Evolutionary conservation across 345 rosid species (phyloP).

Genomic region (Syzygium jambos): DNA sequence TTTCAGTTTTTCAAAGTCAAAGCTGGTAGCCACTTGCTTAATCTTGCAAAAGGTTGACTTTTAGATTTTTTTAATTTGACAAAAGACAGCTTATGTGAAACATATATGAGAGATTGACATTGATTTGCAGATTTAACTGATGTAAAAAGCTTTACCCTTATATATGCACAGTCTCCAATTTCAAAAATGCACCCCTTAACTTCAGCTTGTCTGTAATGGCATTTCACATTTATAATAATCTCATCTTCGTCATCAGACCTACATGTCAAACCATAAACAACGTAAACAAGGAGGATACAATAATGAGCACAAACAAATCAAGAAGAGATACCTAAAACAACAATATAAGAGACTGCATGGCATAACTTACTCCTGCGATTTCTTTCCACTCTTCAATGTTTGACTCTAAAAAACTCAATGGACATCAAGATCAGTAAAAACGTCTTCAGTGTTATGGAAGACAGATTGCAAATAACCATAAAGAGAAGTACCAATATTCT

Average conservation of each 20-base stretch:
- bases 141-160: slow-evolving; percentile 41
- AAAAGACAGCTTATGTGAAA: background rate
- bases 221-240: slow-evolving; percentile 70
- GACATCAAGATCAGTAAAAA: slow-evolving; percentile 11
- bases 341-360: slow-evolving; percentile 3
- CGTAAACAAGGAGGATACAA: background rate
- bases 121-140: slow-evolving; percentile 2
- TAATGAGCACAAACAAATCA: slow-evolving; percentile 1
- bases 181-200: slow-evolving; percentile 32
- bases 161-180: slow-evolving; percentile 69
- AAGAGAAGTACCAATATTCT: background rate
- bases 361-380: slow-evolving; percentile 30
- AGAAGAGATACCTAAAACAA: background rate
- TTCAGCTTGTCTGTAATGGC: slow-evolving; percentile 74
- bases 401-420: slow-evolving; percentile 40
- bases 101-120: background rate
- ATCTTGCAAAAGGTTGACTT: background rate
- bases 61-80: background rate
- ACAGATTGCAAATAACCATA: background rate
- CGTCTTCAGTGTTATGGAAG: background rate
- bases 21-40: background rate
- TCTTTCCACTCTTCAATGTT: slow-evolving; percentile 21
- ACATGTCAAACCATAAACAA: background rate
- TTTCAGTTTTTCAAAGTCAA: background rate
- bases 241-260: slow-evolving; percentile 65